Evolutionary conservation across 768 basidiomycete genomes (phyloP), one percentile per base, ranked within the genome.

Genomic region (Leccinum rimulosum): DNA sequence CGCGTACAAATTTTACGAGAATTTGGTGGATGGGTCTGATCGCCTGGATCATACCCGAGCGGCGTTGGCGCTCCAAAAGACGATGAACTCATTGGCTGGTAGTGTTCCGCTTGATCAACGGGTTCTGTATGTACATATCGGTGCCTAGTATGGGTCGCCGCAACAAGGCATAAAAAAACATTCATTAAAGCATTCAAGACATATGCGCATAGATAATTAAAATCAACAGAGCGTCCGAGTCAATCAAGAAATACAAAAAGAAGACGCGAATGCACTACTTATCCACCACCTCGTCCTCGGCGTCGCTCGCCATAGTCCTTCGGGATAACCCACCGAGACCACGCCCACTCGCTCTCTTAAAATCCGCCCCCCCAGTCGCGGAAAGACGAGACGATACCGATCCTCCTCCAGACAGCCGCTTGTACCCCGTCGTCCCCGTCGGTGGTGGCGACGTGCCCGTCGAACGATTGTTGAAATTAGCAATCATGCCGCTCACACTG

Each of bases 251-350:
- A 40, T 10, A 40, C 17, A 40, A 6, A 36, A 40, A 40, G 22
- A 40, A 9, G 40, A 17, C n/a, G 8, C 40, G 17, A 40, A n/a
- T n/a, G 17, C 17, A 8, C 58, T 51, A 67, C 60, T 73, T 73
- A 4, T 73, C 73, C 57, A 88, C 77, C 58, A 88, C 75, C 63
- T 88, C 83, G 61, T 91, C 91, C 69, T 93, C 91, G 36, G 89
- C 89, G 67, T 92, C 90, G 68, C 88, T 89, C 45, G 87, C 88
- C 86, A 89, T 88, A 52, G 89, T 91, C 71, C 89, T 81, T 68
- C 89, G 82, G 55, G 88, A 86, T 56, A 86, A 79, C 31, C 80
- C 78, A 38, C 80, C 76, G 31, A 77, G 73, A 61, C 51, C 50
- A 36, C 82, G 75, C n/a, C 83, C 81, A 6, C 82, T 67, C 38